These are phyloP conservation scores for Capsicum baccatum DNA, from an alignment of 257 asterid species.

Conservation along the genomic window DNA sequence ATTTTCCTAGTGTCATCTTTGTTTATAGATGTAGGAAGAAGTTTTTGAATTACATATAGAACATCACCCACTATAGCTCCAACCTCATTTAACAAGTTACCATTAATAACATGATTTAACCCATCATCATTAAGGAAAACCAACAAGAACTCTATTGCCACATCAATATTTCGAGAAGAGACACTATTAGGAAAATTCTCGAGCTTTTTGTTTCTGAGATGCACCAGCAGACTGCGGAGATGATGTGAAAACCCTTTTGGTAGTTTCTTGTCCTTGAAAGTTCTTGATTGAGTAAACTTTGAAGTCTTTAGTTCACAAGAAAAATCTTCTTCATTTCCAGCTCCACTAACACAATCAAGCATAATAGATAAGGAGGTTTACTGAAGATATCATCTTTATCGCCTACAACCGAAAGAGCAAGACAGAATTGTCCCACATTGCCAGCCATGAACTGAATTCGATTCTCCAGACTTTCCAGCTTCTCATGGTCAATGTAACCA, in stretches of 20 bases:
- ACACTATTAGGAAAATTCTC: neutral
- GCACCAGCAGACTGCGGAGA: neutral
- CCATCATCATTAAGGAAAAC: neutral
- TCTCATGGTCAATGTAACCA: neutral
- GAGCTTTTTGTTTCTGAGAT: neutral
- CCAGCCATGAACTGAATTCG: neutral
- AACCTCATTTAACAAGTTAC: neutral
- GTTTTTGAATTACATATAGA: neutral
- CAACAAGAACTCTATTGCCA: constrained; percentile 6
- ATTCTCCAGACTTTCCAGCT: neutral
- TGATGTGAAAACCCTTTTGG: neutral
- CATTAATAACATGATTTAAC: neutral
- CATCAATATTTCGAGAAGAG: neutral
- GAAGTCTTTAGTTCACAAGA: neutral
- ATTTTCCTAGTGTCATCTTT: neutral
- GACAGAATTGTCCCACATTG: neutral
- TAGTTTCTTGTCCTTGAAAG: neutral
- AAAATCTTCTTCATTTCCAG: neutral
- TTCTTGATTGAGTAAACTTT: neutral
- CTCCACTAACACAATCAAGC: neutral
- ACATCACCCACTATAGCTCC: neutral
- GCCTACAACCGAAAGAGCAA: neutral
- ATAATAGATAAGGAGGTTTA: neutral
- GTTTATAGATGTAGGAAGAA: neutral
- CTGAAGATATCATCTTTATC: neutral